Evolutionary conservation across 2,329 filamentous ascomycete species (phyloP), one percentile per base, ranked within the genome.

Genomic region (Chaetomium olivaceum): DNA sequence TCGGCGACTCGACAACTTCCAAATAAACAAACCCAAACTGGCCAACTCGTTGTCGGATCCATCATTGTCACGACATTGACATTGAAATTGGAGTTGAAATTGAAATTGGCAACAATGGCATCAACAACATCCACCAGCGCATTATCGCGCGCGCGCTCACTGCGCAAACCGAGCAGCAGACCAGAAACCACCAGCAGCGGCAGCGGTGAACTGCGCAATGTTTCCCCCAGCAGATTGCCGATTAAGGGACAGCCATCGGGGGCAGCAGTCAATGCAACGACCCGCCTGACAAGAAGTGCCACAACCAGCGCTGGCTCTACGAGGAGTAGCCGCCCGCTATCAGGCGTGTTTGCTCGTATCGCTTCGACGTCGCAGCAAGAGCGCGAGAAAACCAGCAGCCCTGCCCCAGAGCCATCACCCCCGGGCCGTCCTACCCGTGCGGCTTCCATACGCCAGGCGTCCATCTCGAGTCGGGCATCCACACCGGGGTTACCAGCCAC

Each of bases 181-280:
- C 39, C 63, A 1, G 61, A 62, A 19, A 57, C 52, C 12, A 68
- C 65, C 33, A 67, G 66, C 58, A 68, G 54, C 58, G 67, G 54
- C 61, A 67, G 25, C 59, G 71, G 63, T 52, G 67, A 61, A 67
- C 63, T 73, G 29, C 76, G 79, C 64, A 80, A 74, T 69, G 72
- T 69, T 21, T 85, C 83, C 11, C 82, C 83, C 1, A 85, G 80
- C 71, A 79, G 83, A 48, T 76, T 85, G 36, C 83, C 83, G 48
- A 73, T 81, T 69, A 84, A 82, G 71, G 81, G 80, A 36, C 69
- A 73, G 58, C 73, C 71, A 1, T 59, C 73, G 4, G 62, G 70
- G 16, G 52, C 52, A 25, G 9, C 59, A 36, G 12, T n/a, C 19
- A 33, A 11, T 14, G 46, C 27, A 19, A 12, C 31, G 51, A 61